Conservation (phyloP, 345 rosid genomes). For the Luvunga scandens region DNA sequence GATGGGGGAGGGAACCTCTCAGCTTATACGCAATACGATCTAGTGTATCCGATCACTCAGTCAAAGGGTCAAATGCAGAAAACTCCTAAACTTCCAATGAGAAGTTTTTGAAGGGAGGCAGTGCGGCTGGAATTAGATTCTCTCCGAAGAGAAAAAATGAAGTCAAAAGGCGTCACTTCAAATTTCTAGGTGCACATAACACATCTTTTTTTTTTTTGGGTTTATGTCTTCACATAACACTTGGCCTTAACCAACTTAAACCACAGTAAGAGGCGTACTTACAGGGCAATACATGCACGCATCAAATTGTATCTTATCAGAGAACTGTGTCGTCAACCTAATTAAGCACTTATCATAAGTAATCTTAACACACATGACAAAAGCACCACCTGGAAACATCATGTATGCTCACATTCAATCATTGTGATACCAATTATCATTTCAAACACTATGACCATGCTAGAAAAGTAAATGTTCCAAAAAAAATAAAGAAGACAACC, state of each 20-base stretch:
- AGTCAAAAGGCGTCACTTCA: not conserved
- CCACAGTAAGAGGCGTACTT: not conserved
- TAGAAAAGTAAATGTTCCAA: not conserved
- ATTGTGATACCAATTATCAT: not conserved
- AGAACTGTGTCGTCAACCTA: not conserved
- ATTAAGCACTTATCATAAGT: not conserved
- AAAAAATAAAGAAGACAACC: not conserved
- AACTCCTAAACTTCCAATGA: not conserved
- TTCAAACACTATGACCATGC: not conserved
- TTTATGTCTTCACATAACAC: not conserved
- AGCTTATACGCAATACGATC: too few species aligned
- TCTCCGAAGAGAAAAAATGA: not conserved
- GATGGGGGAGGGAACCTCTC: too few species aligned
- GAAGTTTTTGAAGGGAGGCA: not conserved
- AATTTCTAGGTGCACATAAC: not conserved
- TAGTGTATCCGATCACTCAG: not conserved
- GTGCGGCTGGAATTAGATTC: not conserved
- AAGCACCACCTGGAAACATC: not conserved
- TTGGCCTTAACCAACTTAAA: not conserved
- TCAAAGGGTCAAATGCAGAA: not conserved
- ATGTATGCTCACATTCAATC: slow-evolving; percentile 1
- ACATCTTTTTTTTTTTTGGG: not conserved
- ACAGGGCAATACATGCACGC: not conserved
- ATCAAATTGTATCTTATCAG: not conserved
- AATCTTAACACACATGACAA: not conserved